Evolutionary conservation across 495 filamentous ascomycete genomes (phyloP), one percentile per base, ranked within the genome.

Genomic region (Aspergillus hancockii): DNA sequence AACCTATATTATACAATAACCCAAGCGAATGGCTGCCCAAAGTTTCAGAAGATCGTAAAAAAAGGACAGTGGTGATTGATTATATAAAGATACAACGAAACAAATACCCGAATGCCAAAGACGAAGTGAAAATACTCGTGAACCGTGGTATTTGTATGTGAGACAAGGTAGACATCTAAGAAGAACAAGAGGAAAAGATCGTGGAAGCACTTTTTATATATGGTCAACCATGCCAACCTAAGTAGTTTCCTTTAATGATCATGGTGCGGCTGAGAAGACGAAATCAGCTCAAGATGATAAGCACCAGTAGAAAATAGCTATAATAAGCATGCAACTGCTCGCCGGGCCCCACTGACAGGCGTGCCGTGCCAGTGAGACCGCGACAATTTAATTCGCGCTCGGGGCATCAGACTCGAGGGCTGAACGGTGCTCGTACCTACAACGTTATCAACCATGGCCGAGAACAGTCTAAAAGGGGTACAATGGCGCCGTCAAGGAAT

Each of bases 291-390:
- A 55, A 58, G 60, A 55, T 55, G 57, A 14, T 6, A 49, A 38
- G 46, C 43, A 38, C 25, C 28, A 52, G 30, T 53, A 18, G 9
- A 21, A n/a, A 41, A 34, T n/a, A 23, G 40, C 43, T 43, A 38
- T 54, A 49, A 40, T 13, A 32, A 50, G 34, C 46, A 50, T 40
- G 30, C 19, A 32, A 22, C n/a, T 40, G 21, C n/a, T 41, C 38
- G 38, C 14, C 38, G 8, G 23, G 61, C 57, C 61, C 61, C 61
- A 63, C 61, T 54, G 25, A 50, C 54, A 41, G 43, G 58, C 30
- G 41, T 50, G 32, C 46, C 30, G 41, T 50, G 32, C 46, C 31
- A 46, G 45, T 55, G 52, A 12, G 25, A 22, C 14, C n/a, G 36
- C 8, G 7, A 19, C 10, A 28, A n/a, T 52, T 46, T 61, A 38